Evolutionary conservation across 257 asterid species (phyloP).

Genomic region (Mitragyna speciosa): DNA sequence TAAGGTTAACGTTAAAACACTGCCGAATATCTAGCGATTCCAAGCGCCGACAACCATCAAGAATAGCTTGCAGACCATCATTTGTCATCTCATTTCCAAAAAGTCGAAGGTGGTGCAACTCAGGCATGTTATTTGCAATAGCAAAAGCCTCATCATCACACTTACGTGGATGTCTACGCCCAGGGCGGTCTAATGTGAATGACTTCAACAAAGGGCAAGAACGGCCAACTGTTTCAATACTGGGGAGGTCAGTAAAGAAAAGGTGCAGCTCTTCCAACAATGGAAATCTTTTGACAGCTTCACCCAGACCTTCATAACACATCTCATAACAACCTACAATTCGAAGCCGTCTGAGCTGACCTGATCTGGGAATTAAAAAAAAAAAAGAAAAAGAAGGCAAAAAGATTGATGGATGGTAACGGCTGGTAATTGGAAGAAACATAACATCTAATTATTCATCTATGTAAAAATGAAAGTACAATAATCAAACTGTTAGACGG

Average conservation of each 20-base stretch:
- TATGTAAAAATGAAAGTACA: background rate
- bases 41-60: slow-evolving; percentile 48
- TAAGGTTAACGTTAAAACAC: slow-evolving; percentile 34
- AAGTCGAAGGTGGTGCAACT: slow-evolving; percentile 38
- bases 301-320: slow-evolving; percentile 19
- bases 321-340: slow-evolving; percentile 25
- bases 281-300: slow-evolving; percentile 35
- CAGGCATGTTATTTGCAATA: slow-evolving; percentile 46
- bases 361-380: slow-evolving; percentile 29
- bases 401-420: background rate
- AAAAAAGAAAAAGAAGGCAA: background rate
- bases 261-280: slow-evolving; percentile 54
- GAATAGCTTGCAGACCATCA: slow-evolving; percentile 40
- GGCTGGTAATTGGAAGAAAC: background rate
- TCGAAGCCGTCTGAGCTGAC: slow-evolving; percentile 37
- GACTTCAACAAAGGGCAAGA: slow-evolving; percentile 42
- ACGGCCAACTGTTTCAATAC: slow-evolving; percentile 35
- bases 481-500: no score
- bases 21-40: slow-evolving; percentile 50
- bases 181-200: slow-evolving; percentile 23
- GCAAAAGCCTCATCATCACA: slow-evolving; percentile 35
- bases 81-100: slow-evolving; percentile 30
- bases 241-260: background rate
- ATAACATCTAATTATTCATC: no score
- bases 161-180: background rate